These are phyloP conservation scores for Pichia sp. DNA, from an alignment of 1,139 yeast species.

Conservation along the genomic window DNA sequence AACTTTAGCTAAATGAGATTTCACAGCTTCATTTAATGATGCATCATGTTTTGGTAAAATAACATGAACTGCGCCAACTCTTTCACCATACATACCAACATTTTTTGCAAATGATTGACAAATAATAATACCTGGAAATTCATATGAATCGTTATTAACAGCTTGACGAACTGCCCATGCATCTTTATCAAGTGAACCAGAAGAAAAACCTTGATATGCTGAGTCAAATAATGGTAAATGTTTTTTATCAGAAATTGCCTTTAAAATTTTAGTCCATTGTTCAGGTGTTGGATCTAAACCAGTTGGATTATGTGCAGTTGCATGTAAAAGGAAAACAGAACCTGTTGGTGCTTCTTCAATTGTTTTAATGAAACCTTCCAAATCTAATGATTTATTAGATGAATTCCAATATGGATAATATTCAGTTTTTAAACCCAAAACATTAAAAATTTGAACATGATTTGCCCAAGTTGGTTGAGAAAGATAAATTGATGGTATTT, in stretches of 20 bases:
- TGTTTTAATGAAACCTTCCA: slow-evolving; percentile 60
- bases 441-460: slow-evolving; percentile 74
- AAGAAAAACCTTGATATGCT: slow-evolving; percentile 97
- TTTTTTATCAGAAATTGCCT: slow-evolving; percentile 51
- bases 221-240: slow-evolving; percentile 87
- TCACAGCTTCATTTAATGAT: slow-evolving; percentile 43
- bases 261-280: slow-evolving; percentile 74
- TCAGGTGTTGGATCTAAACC: slow-evolving; percentile 88
- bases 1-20: slow-evolving; percentile 72
- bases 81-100: slow-evolving; percentile 96
- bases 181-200: slow-evolving; percentile 78
- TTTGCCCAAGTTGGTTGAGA: slow-evolving; percentile 97
- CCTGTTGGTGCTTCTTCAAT: slow-evolving; percentile 69
- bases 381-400: slow-evolving; percentile 54
- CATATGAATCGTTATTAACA: slow-evolving; percentile 39
- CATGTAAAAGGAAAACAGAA: slow-evolving; percentile 78
- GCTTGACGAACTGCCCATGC: slow-evolving; percentile 86
- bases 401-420: slow-evolving; percentile 75
- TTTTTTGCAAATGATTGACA: slow-evolving; percentile 98
- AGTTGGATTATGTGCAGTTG: slow-evolving; percentile 98
- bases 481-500: slow-evolving; percentile 53
- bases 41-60: slow-evolving; percentile 43
- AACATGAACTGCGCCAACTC: slow-evolving; percentile 88
- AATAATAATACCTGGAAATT: slow-evolving; percentile 49
- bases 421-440: slow-evolving; percentile 56